These are phyloP conservation scores for Metschnikowia continentalis DNA, from an alignment of 805 yeast genomes.

Conservation along the genomic window DNA sequence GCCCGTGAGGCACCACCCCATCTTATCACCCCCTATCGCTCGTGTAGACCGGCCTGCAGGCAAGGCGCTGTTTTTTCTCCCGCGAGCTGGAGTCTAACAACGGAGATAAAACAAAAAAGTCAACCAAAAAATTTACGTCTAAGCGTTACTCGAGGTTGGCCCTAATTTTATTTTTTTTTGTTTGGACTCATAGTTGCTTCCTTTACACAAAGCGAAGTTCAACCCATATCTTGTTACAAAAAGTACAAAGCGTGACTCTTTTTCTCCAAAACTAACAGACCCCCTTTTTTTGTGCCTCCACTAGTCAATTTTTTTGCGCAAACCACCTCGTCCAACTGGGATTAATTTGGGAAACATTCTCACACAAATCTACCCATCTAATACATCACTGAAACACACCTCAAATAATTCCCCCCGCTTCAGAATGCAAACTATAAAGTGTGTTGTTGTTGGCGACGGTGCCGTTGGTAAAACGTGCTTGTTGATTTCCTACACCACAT, in stretches of 20 bases:
- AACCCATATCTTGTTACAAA: not conserved
- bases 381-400: constrained; percentile 1
- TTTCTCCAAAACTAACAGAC: not conserved
- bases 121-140: not conserved
- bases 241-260: not conserved
- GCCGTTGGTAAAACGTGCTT: constrained; percentile 98
- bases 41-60: constrained; percentile 1
- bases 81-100: constrained; percentile 4
- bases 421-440: constrained; percentile 64
- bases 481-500: constrained; percentile 91
- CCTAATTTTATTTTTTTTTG: not conserved
- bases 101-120: not conserved
- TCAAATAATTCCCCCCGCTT: not conserved
- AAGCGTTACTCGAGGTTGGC: not conserved
- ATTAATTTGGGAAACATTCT: constrained; percentile 3
- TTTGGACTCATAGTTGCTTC: not conserved
- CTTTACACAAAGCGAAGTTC: not conserved
- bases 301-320: constrained; percentile 5
- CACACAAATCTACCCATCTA: constrained; percentile 2
- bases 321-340: constrained; percentile 3
- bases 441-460: constrained; percentile 99
- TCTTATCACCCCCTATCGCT: constrained; percentile 4
- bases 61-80: not conserved
- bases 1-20: not conserved
- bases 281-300: not conserved